phyloP scores from a whole-genome alignment of 129 eudicot species.

The Oenanthe sinensis region DNA sequence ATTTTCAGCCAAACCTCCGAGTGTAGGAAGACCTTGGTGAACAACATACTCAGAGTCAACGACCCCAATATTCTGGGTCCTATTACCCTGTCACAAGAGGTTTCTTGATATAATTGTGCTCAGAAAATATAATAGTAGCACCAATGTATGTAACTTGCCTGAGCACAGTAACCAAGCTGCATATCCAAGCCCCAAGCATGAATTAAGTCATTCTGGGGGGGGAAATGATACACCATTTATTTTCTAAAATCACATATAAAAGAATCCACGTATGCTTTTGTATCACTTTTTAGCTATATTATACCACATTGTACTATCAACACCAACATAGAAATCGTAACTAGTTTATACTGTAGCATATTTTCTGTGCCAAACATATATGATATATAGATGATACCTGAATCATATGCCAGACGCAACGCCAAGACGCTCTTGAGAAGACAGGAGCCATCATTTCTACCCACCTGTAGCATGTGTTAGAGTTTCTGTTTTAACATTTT shows the following conservation, averaged over 20 bases:
- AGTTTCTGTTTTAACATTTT: background rate
- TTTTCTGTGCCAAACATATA: background rate
- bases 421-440: slow-evolving; percentile 84
- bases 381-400: slow-evolving; percentile 43
- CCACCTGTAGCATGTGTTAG: slow-evolving; percentile 38
- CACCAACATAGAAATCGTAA: background rate
- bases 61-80: slow-evolving; percentile 65
- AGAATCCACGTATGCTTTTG: background rate
- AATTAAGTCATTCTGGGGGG: slow-evolving; percentile 65
- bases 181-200: slow-evolving; percentile 94
- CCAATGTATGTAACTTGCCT: slow-evolving; percentile 22
- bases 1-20: slow-evolving; percentile 48
- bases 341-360: background rate
- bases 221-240: background rate
- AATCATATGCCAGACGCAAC: slow-evolving; percentile 86
- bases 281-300: background rate
- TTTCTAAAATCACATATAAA: background rate
- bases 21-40: slow-evolving; percentile 78
- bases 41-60: slow-evolving; percentile 80
- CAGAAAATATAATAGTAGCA: background rate
- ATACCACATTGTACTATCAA: no score
- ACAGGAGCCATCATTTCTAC: slow-evolving; percentile 99
- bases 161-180: slow-evolving; percentile 80
- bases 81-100: slow-evolving; percentile 46
- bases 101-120: slow-evolving; percentile 1